Evolutionary conservation across 352 stramenopile species (phyloP), one percentile per base, ranked within the genome.

Genomic region (Blastocystis sp.): DNA sequence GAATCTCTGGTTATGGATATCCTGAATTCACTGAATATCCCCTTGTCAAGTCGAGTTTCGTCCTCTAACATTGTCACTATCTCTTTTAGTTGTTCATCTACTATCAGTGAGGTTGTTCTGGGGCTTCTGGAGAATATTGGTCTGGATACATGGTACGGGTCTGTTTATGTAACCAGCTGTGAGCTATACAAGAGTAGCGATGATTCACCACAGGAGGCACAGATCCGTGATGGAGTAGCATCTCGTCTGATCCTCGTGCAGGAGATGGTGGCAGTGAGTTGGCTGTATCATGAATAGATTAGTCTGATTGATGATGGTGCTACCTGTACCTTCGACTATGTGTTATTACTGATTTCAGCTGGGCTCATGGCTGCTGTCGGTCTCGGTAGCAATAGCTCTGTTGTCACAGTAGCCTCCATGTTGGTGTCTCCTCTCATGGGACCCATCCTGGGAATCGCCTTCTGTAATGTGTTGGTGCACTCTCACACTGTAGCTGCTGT

Each of bases 391-490:
- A 88, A 93, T 56, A 93, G 92, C 58, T 89, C 89, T 4, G 91
- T 93, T 1, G 88, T 91, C 0, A 89, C 92, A 29, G 90, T 92
- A 35, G 90, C 90, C 0, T 91, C 88, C 4, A 92, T 92, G 90
- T 71, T 92, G 35, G 88, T 92, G 19, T 89, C 67, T 21, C 90
- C 90, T 1, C 81, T 92, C 66, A 93, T 93, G 91, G 91, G 91
- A 29, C 91, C 91, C 21, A 91, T 93, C 21, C 87, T 93, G 21
- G 90, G 88, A 29, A 88, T 93, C 57, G 92, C 91, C 12, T 94
- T 93, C 88, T 91, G 91, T 7, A 88, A 21, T 37, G 7, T 37
- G 7, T 9, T 11, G 29, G 12, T 27, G 9, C 29, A 24, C n/a
- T 46, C n/a, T 73, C 61, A 11, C n/a, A 14, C 32, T n/a, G 16